phyloP scores from a whole-genome alignment of 805 yeast species.

The Candida schatavii region DNA sequence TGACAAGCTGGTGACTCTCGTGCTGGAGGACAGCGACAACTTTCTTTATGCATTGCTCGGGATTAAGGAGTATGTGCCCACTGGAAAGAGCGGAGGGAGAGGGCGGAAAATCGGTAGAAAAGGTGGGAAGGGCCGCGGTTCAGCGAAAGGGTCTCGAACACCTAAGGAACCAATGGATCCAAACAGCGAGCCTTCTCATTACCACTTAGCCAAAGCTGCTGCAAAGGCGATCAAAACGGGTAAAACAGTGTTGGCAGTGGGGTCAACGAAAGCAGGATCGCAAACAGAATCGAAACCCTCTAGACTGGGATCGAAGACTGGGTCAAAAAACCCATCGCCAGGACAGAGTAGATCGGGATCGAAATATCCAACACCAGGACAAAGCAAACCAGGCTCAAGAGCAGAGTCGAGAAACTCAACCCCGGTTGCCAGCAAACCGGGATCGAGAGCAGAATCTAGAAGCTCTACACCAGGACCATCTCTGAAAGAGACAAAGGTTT shows the following conservation, averaged over 20 bases:
- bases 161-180: conserved; percentile 8
- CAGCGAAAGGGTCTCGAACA: too few relatives aligned
- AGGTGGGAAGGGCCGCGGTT: conserved; percentile 15
- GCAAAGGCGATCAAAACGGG: conserved; percentile 34
- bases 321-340: conserved; percentile 3
- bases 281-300: conserved; percentile 17
- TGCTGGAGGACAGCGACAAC: conserved; percentile 45
- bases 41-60: conserved; percentile 49
- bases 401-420: background rate
- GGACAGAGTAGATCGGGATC: background rate
- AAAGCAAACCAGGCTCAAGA: background rate
- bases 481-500: too few relatives aligned
- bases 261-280: too few relatives aligned
- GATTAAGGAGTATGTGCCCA: conserved; percentile 38
- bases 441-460: conserved; percentile 1
- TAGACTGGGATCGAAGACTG: conserved; percentile 1
- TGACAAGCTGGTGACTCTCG: conserved; percentile 17
- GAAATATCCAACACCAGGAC: conserved; percentile 2
- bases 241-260: conserved; percentile 37
- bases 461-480: background rate
- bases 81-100: conserved; percentile 26
- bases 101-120: conserved; percentile 30
- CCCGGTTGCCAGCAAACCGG: too few relatives aligned
- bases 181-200: conserved; percentile 19
- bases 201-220: conserved; percentile 28